phyloP scores from a whole-genome alignment of 2,329 filamentous ascomycete genomes.

The Lecanicillium sp. region DNA sequence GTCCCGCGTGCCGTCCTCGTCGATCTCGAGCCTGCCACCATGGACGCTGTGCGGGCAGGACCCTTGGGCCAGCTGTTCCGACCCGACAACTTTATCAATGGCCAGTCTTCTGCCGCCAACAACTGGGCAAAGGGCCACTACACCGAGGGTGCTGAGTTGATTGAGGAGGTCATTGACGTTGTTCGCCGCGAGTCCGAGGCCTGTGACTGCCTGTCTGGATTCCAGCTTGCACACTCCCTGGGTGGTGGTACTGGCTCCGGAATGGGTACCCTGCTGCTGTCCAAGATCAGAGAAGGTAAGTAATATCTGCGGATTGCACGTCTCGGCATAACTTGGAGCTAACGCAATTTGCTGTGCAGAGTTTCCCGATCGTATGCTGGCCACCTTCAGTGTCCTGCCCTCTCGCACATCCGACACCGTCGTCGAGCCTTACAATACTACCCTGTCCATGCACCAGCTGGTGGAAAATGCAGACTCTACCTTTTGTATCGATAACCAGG shows the following conservation, averaged over 20 bases:
- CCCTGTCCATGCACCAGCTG: conserved; percentile 95
- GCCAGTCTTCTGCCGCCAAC: conserved; percentile 99
- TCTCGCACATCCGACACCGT: conserved; percentile 99
- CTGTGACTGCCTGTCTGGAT: conserved; percentile 98
- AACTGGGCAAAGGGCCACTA: conserved; percentile 99
- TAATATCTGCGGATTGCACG: no score
- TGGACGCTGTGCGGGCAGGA: conserved; percentile 97
- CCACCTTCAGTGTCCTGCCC: conserved; percentile 97
- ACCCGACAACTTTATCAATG: conserved; percentile 99
- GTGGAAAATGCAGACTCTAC: conserved; percentile 99
- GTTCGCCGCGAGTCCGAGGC: conserved; percentile 97
- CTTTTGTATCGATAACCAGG: conserved; percentile 99
- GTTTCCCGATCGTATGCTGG: conserved; percentile 99
- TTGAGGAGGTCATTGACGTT: conserved; percentile 95
- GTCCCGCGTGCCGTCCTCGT: conserved; percentile 98
- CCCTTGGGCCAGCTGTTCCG: conserved; percentile 99
- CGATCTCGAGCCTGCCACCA: conserved; percentile 98
- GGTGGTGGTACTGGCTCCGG: conserved; percentile 99
- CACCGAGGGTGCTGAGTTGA: conserved; percentile 98
- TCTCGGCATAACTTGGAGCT: no score
- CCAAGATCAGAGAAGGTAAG: conserved; percentile 82
- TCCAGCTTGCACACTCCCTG: conserved; percentile 99
- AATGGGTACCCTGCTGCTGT: conserved; percentile 99
- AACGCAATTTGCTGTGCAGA: conserved; percentile 38
- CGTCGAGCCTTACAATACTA: conserved; percentile 99